These are phyloP conservation scores for Groenewaldozyma sp. DNA, from an alignment of 1,139 yeast species.

Conservation along the genomic window DNA sequence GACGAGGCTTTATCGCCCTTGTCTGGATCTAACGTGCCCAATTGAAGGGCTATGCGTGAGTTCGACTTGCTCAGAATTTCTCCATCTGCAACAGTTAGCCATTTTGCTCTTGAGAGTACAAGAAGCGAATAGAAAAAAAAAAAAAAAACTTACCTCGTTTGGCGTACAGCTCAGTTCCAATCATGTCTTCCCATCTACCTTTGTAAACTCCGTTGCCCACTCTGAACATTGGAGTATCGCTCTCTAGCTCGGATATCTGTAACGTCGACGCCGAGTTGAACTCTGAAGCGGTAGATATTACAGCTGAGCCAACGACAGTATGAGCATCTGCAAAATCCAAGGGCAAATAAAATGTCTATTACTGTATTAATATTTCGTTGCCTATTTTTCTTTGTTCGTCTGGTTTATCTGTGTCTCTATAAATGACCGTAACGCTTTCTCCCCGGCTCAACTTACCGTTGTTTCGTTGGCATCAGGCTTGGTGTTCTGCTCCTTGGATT, in stretches of 20 bases:
- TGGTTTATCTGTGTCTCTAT: too few species aligned
- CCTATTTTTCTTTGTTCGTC: too few species aligned
- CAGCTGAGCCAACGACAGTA: slow-evolving; percentile 3
- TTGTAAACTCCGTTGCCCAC: slow-evolving; percentile 51
- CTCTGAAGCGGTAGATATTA: slow-evolving; percentile 3
- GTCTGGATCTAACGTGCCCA: slow-evolving; percentile 15
- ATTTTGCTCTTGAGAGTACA: too few species aligned
- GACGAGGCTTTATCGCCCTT: slow-evolving; percentile 10
- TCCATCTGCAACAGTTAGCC: slow-evolving; percentile 20
- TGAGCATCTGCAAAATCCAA: slow-evolving; percentile 20
- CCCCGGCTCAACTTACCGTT: slow-evolving; percentile 20
- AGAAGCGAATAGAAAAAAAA: too few species aligned
- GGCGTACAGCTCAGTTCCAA: slow-evolving; percentile 68
- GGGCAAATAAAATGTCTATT: slow-evolving; percentile 15
- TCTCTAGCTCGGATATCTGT: slow-evolving; percentile 45
- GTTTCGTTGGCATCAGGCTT: slow-evolving; percentile 12
- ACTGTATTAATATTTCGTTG: slow-evolving; percentile 3
- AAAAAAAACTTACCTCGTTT: slow-evolving; percentile 15
- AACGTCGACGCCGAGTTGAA: slow-evolving; percentile 20
- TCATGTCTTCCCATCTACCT: slow-evolving; percentile 68
- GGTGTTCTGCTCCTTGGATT: slow-evolving; percentile 4
- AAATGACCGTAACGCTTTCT: too few species aligned
- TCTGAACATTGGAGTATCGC: slow-evolving; percentile 43
- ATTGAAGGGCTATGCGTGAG: slow-evolving; percentile 17
- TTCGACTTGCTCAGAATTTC: slow-evolving; percentile 22